Base-by-base conservation (phyloP, 176 grass and related monocot genomes). In the Triticum monococcum region DNA sequence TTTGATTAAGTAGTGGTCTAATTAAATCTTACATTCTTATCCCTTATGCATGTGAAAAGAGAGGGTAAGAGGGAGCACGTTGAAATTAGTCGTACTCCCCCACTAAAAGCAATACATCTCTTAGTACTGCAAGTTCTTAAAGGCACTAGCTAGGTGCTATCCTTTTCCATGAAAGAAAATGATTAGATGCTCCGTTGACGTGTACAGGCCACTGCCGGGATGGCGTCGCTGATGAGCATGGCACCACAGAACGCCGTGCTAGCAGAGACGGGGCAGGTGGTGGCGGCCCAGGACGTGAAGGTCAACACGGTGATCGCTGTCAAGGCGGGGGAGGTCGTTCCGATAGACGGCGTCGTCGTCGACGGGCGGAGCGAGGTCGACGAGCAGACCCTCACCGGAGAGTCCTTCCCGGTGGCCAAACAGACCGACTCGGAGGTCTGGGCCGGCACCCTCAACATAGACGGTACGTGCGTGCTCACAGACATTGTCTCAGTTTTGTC, bases 371-470 rank as follows among this genome's bases (percentile, higher is more conserved):
- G 97, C 45, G 97, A 99, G 81, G 91, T 99, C 35, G 88, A 98
- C 16, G 93, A 98, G 88, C 90, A 86, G 25, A 94, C 86, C 48
- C 93, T 99, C n/a, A 99, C 97, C 0, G 97, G 97, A 85, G 97
- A 99, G 81, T 97, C 94, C 38, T 94, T 94, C 79, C 97, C 94
- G 3, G 92, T 92, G 4, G 45, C 87, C 38, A 99, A 99, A 81
- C 94, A 97, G 68, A 23, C 87, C 8, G 89, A 91, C 36, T 97
- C 94, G 72, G 64, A 88, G 38, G 97, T 99, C 80, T 99, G 97
- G 97, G 94, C 97, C 45, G 97, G 97, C 31, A 97, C 97, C 0
- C 80, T 97, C 61, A 97, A 99, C 80, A 94, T 99, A 45, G 92
- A 99, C 54, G 97, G 97, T 97, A 97, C 18, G 18, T n/a, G n/a